Base-by-base conservation (phyloP, 176 grass and related monocot species). In the Bromus sterilis region DNA sequence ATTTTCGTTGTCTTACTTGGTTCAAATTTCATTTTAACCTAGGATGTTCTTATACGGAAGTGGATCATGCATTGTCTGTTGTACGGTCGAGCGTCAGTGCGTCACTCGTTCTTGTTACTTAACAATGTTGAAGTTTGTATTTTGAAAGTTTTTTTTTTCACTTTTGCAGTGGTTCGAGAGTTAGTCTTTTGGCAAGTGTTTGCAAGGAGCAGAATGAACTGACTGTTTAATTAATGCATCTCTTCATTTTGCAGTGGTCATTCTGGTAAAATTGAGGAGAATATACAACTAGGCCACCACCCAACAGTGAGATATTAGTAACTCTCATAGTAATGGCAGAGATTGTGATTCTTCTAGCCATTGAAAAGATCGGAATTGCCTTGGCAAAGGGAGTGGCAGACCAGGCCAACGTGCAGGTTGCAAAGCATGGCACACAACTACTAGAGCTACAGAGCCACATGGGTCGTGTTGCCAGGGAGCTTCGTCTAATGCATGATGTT, bases 231-330 rank as follows among this genome's bases (percentile, higher is more conserved):
- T 3, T 64, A 34, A 34, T 18, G 28, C 26, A 61, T 61, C 26
- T 30, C 2, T 61, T 61, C 58, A 30, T 31, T 62, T 15, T 61
- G 2, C 13, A 61, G 58, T 7, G 58, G 13, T 3, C 58, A 16
- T 16, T 28, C 26, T 31, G 0, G 6, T 7, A 0, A 7, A 2
- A 30, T 0, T 0, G 28, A 16, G 11, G 25, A 16, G 3, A 31
- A 16, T 31, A 16, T 31, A 28, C 28, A 62, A 31, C 59, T 31
- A 51, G 46, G 16, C 0, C 13, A 32, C 29, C 59, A 63, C 6
- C 29, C 5, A 61, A 16, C 5, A 7, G 0, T 6, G 58, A 61
- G 58, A 13, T 12, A 30, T 2, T 61, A 61, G 18, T 28, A 62
- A 31, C 12, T 7, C 25, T 31, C 2, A 62, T 2, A 62, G 5